Base-by-base conservation (phyloP, 805 yeast species). In the Lachancea kluyveri region DNA sequence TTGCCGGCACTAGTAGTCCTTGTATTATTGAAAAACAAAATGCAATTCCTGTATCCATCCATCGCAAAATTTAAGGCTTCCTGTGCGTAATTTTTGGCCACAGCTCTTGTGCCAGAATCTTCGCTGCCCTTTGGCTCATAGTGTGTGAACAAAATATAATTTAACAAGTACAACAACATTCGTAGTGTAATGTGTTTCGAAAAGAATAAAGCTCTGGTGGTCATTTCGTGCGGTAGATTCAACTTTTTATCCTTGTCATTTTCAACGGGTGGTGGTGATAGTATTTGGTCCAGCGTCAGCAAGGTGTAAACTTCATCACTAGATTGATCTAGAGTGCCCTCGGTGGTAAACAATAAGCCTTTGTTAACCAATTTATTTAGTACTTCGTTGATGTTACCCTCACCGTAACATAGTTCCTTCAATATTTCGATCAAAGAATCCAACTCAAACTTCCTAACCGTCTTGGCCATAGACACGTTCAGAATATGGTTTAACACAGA, bases 151-250 rank as follows among this genome's bases (percentile, higher is more conserved):
- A 65, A 40, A 21, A 73, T 64, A 45, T 74, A 74, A 42, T 72
- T 73, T 39, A 73, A 48, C 5, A 71, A 50, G 40, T 70, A 74
- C 12, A 70, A 52, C 47, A 73, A 48, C 60, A 72, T 67, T 41
- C 74, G 65, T 18, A 70, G 52, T 8, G 59, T 47, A 12, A 64
- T 48, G 44, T 64, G 68, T 20, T 59, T 50, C 5, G 57, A 50
- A 38, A 65, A 62, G 25, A 64, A 58, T 17, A 63, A 36, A 2
- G 66, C 69, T 35, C 62, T 54, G 0, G 67, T 55, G 1, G 63
- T 59, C 6, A 65, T 55, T 20, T 58, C 63, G 33, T 64, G 68
- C 12, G 67, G 64, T 7, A 64, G 35, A 18, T 60, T 56, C 20
- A 56, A 43, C 36, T 56, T 57, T 37, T 53, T 52, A 13, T 62